A percentile compares a stretch with the other conserved stretches of the same genome.
These are phyloP conservation scores for Excoecaria cochinchinensis DNA, from an alignment of 345 rosid genomes.

Conservation along the genomic window DNA sequence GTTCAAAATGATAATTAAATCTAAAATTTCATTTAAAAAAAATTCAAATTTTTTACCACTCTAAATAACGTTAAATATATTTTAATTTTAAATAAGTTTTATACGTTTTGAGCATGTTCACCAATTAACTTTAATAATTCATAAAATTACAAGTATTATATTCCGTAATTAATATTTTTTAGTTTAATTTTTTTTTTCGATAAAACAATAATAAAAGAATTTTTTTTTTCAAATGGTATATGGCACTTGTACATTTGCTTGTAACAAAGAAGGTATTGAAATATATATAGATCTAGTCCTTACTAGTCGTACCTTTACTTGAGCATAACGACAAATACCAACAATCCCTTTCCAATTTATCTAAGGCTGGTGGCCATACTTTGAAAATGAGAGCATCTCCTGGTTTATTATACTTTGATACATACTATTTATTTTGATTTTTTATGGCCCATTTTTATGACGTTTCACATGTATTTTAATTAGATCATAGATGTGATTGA, in stretches of 20 bases:
- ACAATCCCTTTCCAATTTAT: conserved; percentile 23
- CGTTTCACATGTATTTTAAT: neutral
- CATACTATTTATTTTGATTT: neutral
- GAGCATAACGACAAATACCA: conserved; percentile 17
- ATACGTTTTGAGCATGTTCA: too few relatives aligned
- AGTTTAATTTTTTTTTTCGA: too few relatives aligned
- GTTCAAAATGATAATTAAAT: too few relatives aligned
- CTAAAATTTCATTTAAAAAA: too few relatives aligned
- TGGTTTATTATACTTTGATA: neutral
- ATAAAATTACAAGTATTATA: too few relatives aligned
- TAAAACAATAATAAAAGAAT: too few relatives aligned
- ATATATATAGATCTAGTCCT: neutral
- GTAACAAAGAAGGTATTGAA: neutral
- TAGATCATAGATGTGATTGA: neutral
- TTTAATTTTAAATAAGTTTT: too few relatives aligned
- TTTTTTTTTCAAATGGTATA: too few relatives aligned
- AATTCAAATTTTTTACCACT: too few relatives aligned
- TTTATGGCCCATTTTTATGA: neutral
- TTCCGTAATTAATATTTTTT: too few relatives aligned
- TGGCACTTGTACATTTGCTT: neutral
- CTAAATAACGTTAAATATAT: too few relatives aligned
- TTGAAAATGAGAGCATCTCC: conserved; percentile 13
- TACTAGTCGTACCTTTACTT: neutral
- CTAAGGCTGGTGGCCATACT: neutral
- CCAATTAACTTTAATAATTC: too few relatives aligned